A percentile compares a stretch with the other conserved stretches of the same genome.
Conservation (phyloP, 345 rosid genomes). For the Psidium guajava region DNA sequence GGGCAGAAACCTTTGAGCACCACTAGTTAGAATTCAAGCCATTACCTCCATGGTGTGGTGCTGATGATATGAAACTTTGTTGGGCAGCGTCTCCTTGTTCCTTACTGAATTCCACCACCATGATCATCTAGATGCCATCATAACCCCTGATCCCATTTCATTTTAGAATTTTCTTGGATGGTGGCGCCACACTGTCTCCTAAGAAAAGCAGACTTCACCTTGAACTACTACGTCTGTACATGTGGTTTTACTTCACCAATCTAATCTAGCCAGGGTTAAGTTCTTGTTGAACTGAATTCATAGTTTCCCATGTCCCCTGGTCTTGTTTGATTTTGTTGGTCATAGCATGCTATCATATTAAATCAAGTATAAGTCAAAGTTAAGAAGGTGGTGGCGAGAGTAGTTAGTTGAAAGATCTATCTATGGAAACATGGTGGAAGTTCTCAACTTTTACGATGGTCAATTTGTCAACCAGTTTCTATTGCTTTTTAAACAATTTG, state of each 20-base stretch:
- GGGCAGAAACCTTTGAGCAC: background rate
- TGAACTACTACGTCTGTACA: background rate
- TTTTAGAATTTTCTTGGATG: background rate
- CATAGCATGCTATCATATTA: background rate
- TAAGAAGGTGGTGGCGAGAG: background rate
- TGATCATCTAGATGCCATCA: background rate
- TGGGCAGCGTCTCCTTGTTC: background rate
- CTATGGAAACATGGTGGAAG: background rate
- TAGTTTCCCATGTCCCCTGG: background rate
- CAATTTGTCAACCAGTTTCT: background rate
- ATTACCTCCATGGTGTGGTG: background rate
- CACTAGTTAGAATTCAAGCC: background rate
- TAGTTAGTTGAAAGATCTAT: background rate
- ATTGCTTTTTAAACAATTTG: background rate
- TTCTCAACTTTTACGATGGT: background rate
- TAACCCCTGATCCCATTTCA: background rate
- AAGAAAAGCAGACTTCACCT: background rate
- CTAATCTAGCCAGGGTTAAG: background rate
- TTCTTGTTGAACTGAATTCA: background rate
- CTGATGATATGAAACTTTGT: background rate
- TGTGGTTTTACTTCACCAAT: background rate
- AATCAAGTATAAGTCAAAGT: background rate
- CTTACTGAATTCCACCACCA: background rate
- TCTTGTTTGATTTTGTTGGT: background rate
- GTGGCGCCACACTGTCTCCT: background rate